Base-by-base conservation (phyloP, 805 yeast genomes). In the Tetrapisispora taiwanensis region DNA sequence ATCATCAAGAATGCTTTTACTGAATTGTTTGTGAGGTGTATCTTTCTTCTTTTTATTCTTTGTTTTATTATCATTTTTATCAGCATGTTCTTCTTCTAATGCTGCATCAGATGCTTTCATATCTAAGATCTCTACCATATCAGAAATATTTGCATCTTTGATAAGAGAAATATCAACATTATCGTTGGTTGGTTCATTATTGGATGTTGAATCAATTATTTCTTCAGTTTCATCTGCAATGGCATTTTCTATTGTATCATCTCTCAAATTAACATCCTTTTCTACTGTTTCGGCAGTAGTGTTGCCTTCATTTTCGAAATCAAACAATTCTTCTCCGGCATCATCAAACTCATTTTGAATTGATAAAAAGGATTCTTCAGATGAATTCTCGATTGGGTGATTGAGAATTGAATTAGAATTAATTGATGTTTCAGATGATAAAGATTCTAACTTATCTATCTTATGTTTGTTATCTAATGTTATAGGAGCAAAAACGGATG, bases 401-500 rank as follows among this genome's bases (percentile, higher is more conserved):
- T 18, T 13, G 15, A 39, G 3, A 10, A 22, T 12, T 9, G 28
- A n/a, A 5, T 24, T n/a, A 4, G 22, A 5, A 31, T 5, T 15
- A 3, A 17, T 27, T n/a, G 37, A 31, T 4, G 24, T 7, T n/a
- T 17, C 30, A 4, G 37, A 32, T 4, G 22, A 27, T 4, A 36
- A 28, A 4, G 22, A 9, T 18, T 33, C 32, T 17, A 35, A 34
- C 4, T 28, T 35, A 12, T 30, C 35, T 15, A 3, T 9, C 4
- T 14, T 18, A 6, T 8, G 14, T 8, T 34, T 9, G 28, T 22
- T 34, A 3, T 34, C 34, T 5, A 10, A 3, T 4, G 15, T 27
- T 14, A 20, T 20, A 6, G 68, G 67, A 2, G 58, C 60, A 13
- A 64, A 46, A 26, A 54, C 56, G 7, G 54, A 38, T 3, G 46